Evolutionary conservation across 1,139 yeast species (phyloP).

Genomic region (Sugiyamaella japonica): DNA sequence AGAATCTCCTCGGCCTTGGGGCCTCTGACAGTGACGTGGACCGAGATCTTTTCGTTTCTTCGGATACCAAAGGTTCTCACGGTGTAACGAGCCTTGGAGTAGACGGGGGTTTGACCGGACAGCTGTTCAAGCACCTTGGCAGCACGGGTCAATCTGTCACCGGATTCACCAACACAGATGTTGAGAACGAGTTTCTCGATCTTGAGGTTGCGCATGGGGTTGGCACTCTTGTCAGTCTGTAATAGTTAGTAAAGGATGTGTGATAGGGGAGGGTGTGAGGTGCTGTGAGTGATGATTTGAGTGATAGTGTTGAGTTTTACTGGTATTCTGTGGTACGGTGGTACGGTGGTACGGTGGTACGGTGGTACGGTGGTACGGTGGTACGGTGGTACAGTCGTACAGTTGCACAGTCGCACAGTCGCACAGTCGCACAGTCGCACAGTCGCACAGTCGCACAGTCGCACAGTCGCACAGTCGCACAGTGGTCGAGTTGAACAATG

Average conservation of each 20-base stretch:
- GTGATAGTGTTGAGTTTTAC: too few relatives aligned
- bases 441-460: too few relatives aligned
- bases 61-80: slow-evolving; percentile 99
- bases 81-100: slow-evolving; percentile 99
- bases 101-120: slow-evolving; percentile 99
- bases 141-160: slow-evolving; percentile 99
- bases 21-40: slow-evolving; percentile 99
- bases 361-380: too few relatives aligned
- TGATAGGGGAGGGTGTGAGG: too few relatives aligned
- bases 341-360: too few relatives aligned
- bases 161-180: slow-evolving; percentile 99
- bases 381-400: too few relatives aligned
- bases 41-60: slow-evolving; percentile 99
- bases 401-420: too few relatives aligned
- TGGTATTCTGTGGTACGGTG: too few relatives aligned
- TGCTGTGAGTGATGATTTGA: too few relatives aligned
- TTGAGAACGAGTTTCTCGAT: slow-evolving; percentile 99
- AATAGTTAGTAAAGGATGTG: slow-evolving; percentile 5
- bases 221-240: slow-evolving; percentile 46
- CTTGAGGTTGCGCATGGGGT: slow-evolving; percentile 97
- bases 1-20: slow-evolving; percentile 99
- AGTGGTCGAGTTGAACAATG: too few relatives aligned
- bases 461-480: too few relatives aligned
- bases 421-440: too few relatives aligned
- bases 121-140: slow-evolving; percentile 99